Evolutionary conservation across 768 basidiomycete species (phyloP), one percentile per base, ranked within the genome.

Genomic region (Tephrocybe sp.): DNA sequence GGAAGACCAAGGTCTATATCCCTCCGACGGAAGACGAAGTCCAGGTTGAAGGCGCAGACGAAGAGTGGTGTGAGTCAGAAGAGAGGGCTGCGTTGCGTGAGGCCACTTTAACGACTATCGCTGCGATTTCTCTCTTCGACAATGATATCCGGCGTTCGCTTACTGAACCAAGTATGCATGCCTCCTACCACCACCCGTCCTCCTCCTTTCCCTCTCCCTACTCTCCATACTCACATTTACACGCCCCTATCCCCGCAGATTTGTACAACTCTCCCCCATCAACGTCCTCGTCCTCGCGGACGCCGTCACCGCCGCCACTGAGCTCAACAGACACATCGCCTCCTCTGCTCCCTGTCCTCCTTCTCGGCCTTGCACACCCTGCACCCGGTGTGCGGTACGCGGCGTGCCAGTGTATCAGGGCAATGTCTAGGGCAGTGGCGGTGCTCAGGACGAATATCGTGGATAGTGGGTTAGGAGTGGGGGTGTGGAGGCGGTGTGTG

Each of bases 361-460:
- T 80, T 50, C 61, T 65, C 1, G 79, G 79, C 11, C 75, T 94
- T 7, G 56, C 73, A 0, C 85, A 90, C 48, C 77, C 73, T 0
- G 79, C 86, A 50, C 73, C 84, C 14, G 90, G 89, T 1, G 86
- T 95, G 3, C 82, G 93, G 5, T 90, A 89, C 39, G 91, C 90
- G 0, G 89, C 90, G 0, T 93, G 91, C 60, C 94, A 96, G 59
- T 88, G 88, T 57, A 78, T 92, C 1, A 75, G 94, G 14, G 88
- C 89, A 0, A 73, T 98, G 33, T 84, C 84, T 34, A 79, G 96
- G 20, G 85, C 85, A 7, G 85, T 95, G 2, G 79, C 84, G 0
- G 86, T 93, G 9, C 72, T 95, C 25, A 74, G 92, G 25, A 97
- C 94, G 28, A 91, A 84, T 52, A 77, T 98, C 15, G 81, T 92